Evolutionary conservation across 176 grass and related monocot genomes (phyloP).

Genomic region (Leersia perrieri): DNA sequence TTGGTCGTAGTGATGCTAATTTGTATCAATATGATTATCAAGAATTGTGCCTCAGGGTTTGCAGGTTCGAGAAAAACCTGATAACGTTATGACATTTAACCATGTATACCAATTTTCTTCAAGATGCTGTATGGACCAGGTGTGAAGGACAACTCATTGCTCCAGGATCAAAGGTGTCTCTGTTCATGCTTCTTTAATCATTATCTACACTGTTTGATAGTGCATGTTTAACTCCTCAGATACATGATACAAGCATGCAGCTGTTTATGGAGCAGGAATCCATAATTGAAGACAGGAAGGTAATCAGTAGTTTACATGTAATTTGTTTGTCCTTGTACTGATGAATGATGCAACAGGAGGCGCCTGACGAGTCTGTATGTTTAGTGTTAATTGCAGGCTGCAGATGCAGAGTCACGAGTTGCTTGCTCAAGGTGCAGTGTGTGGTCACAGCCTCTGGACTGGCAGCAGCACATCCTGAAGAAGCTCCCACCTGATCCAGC

Average conservation of each 20-base stretch:
- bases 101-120: neutral
- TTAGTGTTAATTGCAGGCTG: slow-evolving; percentile 17
- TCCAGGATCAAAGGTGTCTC: slow-evolving; percentile 9
- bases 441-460: neutral
- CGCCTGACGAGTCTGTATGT: slow-evolving; percentile 9
- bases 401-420: slow-evolving; percentile 33
- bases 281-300: neutral
- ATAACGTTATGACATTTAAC: neutral
- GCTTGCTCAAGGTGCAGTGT: slow-evolving; percentile 21
- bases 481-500: slow-evolving; percentile 25
- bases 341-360: slow-evolving; percentile 9
- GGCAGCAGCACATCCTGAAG: neutral
- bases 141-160: neutral
- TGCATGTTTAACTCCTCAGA: neutral
- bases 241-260: slow-evolving; percentile 11
- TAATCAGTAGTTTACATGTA: neutral
- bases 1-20: slow-evolving; percentile 15
- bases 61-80: neutral
- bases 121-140: slow-evolving; percentile 17
- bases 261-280: neutral
- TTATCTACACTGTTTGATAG: neutral
- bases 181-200: slow-evolving; percentile 8
- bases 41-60: neutral
- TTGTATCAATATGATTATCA: neutral
- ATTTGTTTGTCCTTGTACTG: slow-evolving; percentile 10